Percentiles rank a stretch among this genome's conserved stretches.
Evolutionary conservation across 2,329 filamentous ascomycete species (phyloP).

Genomic region (Aspergillus hiratsukae): DNA sequence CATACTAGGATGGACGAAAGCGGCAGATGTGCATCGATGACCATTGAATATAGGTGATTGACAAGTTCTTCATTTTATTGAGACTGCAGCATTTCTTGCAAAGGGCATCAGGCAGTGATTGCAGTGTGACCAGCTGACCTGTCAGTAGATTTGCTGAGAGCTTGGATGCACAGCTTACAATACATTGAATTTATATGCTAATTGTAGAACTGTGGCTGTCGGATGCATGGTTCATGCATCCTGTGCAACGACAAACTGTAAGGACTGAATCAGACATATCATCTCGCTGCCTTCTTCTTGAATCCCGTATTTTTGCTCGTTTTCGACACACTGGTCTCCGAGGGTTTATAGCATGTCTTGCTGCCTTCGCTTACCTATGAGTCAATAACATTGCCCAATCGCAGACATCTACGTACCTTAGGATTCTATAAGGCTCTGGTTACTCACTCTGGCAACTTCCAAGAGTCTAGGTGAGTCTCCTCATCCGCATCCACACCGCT

Average conservation of each 20-base stretch:
- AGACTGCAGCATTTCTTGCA: background rate
- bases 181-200: background rate
- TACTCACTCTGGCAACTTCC: no score
- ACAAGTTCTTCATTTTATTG: background rate
- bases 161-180: background rate
- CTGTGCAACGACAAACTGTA: background rate
- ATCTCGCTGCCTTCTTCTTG: background rate
- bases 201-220: background rate
- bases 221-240: background rate
- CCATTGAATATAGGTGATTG: background rate
- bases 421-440: no score
- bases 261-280: background rate
- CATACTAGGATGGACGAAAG: no score
- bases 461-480: background rate
- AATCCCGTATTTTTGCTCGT: no score
- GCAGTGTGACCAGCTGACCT: background rate
- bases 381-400: no score
- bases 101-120: background rate
- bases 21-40: background rate
- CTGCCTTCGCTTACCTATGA: no score
- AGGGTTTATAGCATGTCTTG: no score
- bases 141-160: background rate
- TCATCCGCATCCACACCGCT: background rate
- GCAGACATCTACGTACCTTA: no score
- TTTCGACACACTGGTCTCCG: no score